Evolutionary conservation across 257 asterid species (phyloP).

Genomic region (Ligustrum vulgare): DNA sequence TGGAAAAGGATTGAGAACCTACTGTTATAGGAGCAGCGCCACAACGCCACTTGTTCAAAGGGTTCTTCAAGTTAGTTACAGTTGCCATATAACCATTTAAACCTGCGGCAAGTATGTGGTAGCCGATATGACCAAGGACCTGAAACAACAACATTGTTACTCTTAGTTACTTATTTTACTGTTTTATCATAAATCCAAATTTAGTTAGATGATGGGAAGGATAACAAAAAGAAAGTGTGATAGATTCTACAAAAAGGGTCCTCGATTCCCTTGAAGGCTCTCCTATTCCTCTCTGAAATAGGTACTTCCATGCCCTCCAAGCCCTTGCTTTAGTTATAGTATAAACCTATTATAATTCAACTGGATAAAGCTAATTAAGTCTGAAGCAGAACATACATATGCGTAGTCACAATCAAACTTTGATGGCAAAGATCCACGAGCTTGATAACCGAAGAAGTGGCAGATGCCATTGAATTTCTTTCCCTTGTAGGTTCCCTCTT

Average conservation of each 20-base stretch:
- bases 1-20: conserved; percentile 23
- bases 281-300: neutral
- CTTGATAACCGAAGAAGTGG: conserved; percentile 21
- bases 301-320: neutral
- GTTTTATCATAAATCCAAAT: conserved; percentile 14
- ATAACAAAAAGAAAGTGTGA: neutral
- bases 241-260: neutral
- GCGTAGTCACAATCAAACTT: conserved; percentile 96
- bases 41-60: conserved; percentile 89
- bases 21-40: conserved; percentile 98
- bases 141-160: conserved; percentile 23
- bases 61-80: conserved; percentile 80
- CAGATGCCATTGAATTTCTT: neutral
- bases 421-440: conserved; percentile 96
- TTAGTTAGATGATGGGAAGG: neutral
- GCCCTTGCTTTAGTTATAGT: conserved; percentile 10
- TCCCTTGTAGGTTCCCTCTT: neutral
- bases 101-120: conserved; percentile 88
- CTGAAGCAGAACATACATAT: conserved; percentile 54
- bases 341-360: neutral
- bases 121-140: conserved; percentile 92
- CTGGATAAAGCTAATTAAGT: neutral
- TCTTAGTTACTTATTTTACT: conserved; percentile 20
- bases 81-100: conserved; percentile 96
- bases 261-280: neutral